Percentiles rank a stretch among this genome's conserved stretches.
Conservation (phyloP, 73 alveolate genomes). For the Paraurostyla sp. region DNA sequence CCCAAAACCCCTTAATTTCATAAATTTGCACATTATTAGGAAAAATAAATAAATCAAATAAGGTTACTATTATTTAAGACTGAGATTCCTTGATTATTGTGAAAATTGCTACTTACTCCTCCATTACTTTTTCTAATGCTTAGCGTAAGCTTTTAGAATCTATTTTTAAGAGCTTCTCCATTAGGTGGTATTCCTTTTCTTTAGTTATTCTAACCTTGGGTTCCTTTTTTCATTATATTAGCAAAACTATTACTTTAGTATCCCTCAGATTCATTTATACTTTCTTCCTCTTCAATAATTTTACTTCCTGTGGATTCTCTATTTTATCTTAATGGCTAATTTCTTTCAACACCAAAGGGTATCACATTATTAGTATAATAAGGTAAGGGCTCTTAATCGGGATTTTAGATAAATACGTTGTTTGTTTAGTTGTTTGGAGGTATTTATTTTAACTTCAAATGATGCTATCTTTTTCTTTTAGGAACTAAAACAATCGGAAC, state of each 20-base stretch:
- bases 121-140: neutral
- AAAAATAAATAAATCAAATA: neutral
- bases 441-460: neutral
- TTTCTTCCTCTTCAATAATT: conserved; percentile 31
- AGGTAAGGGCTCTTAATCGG: neutral
- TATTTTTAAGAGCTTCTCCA: neutral
- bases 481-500: neutral
- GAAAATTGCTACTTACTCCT: neutral
- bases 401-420: too few relatives aligned
- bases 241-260: conserved; percentile 22
- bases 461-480: neutral
- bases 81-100: neutral
- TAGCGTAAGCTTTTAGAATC: conserved; percentile 10
- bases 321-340: too few relatives aligned
- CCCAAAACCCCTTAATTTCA: too few relatives aligned
- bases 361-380: too few relatives aligned
- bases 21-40: too few relatives aligned
- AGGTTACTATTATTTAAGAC: neutral
- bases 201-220: too few relatives aligned
- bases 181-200: neutral
- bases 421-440: too few relatives aligned
- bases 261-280: conserved; percentile 30
- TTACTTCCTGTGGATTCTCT: conserved; percentile 12
- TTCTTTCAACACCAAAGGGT: too few relatives aligned
- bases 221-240: neutral